Evolutionary conservation across 805 yeast genomes (phyloP), one percentile per base, ranked within the genome.

Genomic region (Myxozyma mucilagina): DNA sequence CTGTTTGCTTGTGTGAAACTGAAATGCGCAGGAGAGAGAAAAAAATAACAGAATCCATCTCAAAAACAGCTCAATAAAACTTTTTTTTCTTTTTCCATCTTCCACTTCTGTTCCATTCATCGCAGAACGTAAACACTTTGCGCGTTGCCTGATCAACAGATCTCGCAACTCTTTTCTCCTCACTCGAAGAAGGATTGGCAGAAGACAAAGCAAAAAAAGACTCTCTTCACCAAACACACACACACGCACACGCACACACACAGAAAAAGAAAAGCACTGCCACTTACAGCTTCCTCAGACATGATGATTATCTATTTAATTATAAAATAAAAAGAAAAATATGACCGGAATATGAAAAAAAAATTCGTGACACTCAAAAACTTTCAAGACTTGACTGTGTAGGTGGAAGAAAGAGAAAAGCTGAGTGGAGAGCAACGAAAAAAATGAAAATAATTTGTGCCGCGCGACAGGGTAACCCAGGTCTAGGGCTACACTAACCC

Each of bases 241-340:
- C 39, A 8, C 7, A 49, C 5, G n/a, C n/a, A 32, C 48, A n/a
- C 11, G 32, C 31, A 31, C 32, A n/a, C 45, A 14, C 11, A 39
- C 11, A 14, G 14, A 8, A 31, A 38, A n/a, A 9, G 4, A 24
- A 24, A 29, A 49, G 36, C 42, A 35, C 11, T 14, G n/a, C 50
- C 18, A 68, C 71, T 57, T 64, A 68, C 71, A 49, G 74, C 77
- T 71, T 74, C 77, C 71, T 74, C 77, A 72, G 77, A 73, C 77
- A 74, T 74, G 61, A 52, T 71, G 44, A 45, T 38, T 14, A 31
- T 31, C n/a, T 10, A 47, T 3, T 24, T 1, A 24, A 50, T 24
- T 41, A 41, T 9, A 41, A 39, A 24, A 14, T n/a, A 29, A 18
- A 50, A 50, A 11, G 29, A 50, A 24, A 36, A 20, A 36, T 7